Evolutionary conservation across 805 yeast genomes (phyloP).

Genomic region (Torulaspora quercuum): DNA sequence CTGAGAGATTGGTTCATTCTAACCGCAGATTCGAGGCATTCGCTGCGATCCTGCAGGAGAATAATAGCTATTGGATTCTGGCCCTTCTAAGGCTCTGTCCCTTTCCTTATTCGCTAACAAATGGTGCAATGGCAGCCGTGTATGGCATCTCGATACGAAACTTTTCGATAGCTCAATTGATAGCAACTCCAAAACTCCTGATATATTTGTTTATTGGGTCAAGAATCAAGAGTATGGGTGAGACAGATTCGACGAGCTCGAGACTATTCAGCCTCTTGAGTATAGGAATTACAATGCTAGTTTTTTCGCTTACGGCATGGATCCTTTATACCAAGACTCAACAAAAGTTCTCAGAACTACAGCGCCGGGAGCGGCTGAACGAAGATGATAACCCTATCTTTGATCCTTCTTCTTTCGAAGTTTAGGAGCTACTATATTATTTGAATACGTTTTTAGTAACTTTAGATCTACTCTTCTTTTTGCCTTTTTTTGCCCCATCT

Average conservation of each 20-base stretch:
- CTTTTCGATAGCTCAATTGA: conserved; percentile 64
- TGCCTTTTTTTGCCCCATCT: conserved; percentile 5
- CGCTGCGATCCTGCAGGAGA: conserved; percentile 67
- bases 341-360: conserved; percentile 36
- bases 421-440: conserved; percentile 7
- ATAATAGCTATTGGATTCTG: conserved; percentile 61
- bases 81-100: conserved; percentile 83
- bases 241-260: conserved; percentile 47
- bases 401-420: conserved; percentile 19
- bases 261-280: conserved; percentile 61
- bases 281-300: conserved; percentile 51
- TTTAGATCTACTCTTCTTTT: conserved; percentile 7
- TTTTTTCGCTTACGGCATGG: conserved; percentile 60
- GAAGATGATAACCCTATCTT: conserved; percentile 7
- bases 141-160: conserved; percentile 64
- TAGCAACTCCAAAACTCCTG: conserved; percentile 81
- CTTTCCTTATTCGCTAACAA: conserved; percentile 85
- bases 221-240: conserved; percentile 66
- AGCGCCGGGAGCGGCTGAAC: conserved; percentile 18
- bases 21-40: conserved; percentile 71
- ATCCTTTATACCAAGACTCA: conserved; percentile 57
- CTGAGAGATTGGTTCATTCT: conserved; percentile 54
- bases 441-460: conserved; percentile 15
- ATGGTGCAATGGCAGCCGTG: conserved; percentile 87
- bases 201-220: conserved; percentile 75